Conservation (phyloP, 768 basidiomycete species). For the Dentipellis sp. region DNA sequence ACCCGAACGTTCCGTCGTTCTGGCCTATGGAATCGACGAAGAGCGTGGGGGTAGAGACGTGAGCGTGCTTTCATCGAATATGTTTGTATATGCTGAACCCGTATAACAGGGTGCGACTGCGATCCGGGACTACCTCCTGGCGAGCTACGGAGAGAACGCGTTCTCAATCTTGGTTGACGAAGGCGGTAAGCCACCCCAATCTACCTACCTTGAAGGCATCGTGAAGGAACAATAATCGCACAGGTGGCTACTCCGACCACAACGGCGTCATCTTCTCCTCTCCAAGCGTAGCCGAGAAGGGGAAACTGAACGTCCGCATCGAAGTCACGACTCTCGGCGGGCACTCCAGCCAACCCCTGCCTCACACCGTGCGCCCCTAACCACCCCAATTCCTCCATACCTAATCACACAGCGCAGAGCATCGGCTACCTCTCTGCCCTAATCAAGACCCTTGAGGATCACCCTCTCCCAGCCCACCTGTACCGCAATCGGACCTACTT, state of each 20-base stretch:
- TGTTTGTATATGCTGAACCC: not conserved
- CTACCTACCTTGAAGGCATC: too few relatives aligned
- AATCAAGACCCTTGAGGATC: not conserved
- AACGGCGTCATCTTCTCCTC: conserved; percentile 14
- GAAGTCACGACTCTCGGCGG: conserved; percentile 40
- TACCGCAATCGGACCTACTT: conserved; percentile 11
- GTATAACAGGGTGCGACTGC: conserved; percentile 17
- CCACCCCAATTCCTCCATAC: not conserved
- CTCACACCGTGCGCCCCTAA: conserved; percentile 35
- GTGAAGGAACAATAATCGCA: too few relatives aligned
- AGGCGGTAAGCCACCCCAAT: conserved; percentile 31
- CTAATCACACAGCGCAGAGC: conserved; percentile 17
- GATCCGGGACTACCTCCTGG: conserved; percentile 23
- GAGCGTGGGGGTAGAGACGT: conserved; percentile 23
- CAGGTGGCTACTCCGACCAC: conserved; percentile 4
- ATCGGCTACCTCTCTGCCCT: conserved; percentile 41
- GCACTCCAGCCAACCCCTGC: conserved; percentile 43
- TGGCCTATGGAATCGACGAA: conserved; percentile 33
- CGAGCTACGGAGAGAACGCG: not conserved
- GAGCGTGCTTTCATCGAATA: conserved; percentile 7
- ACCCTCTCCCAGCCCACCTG: not conserved
- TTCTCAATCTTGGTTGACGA: conserved; percentile 28
- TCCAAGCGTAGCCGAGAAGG: conserved; percentile 30
- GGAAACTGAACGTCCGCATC: conserved; percentile 32
- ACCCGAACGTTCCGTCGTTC: conserved; percentile 24